These are phyloP conservation scores for Fusarium luffae DNA, from an alignment of 2,329 filamentous ascomycete genomes.

Conservation along the genomic window DNA sequence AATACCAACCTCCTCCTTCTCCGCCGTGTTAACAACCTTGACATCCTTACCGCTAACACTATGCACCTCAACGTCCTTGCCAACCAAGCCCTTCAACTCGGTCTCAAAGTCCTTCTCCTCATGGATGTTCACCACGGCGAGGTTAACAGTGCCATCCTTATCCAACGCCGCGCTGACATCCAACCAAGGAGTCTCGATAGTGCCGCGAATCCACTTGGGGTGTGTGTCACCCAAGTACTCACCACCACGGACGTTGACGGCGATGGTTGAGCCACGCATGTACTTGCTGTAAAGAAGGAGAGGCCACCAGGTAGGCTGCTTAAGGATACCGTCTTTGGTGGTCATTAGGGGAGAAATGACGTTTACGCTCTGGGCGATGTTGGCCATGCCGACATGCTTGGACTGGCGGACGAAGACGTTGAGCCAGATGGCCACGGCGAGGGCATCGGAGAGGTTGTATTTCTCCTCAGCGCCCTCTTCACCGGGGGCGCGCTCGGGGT, in stretches of 20 bases:
- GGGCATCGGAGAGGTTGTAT: constrained; percentile 79
- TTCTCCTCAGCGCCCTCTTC: constrained; percentile 77
- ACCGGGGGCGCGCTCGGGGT: constrained; percentile 76
- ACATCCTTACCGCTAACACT: constrained; percentile 62
- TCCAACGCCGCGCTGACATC: constrained; percentile 73
- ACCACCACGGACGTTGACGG: constrained; percentile 70
- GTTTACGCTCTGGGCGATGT: constrained; percentile 81
- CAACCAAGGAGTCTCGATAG: constrained; percentile 76
- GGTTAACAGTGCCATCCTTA: constrained; percentile 67
- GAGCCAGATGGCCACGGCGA: constrained; percentile 79
- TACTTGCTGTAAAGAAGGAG: constrained; percentile 65
- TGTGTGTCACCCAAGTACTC: constrained; percentile 75
- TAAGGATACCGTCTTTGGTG: constrained; percentile 68
- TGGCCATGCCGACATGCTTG: constrained; percentile 79
- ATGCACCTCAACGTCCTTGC: constrained; percentile 67
- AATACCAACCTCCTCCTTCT: constrained; percentile 67
- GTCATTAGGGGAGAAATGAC: constrained; percentile 84
- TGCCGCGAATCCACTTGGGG: constrained; percentile 72
- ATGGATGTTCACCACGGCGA: constrained; percentile 80
- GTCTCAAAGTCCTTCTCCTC: constrained; percentile 69
- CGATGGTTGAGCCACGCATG: constrained; percentile 79
- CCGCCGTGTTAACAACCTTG: constrained; percentile 70
- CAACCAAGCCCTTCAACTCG: constrained; percentile 64
- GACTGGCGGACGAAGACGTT: constrained; percentile 82
- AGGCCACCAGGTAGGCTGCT: constrained; percentile 82